Evolutionary conservation across 495 filamentous ascomycete species (phyloP), one percentile per base, ranked within the genome.

Genomic region (Hyaloscypha finlandica): DNA sequence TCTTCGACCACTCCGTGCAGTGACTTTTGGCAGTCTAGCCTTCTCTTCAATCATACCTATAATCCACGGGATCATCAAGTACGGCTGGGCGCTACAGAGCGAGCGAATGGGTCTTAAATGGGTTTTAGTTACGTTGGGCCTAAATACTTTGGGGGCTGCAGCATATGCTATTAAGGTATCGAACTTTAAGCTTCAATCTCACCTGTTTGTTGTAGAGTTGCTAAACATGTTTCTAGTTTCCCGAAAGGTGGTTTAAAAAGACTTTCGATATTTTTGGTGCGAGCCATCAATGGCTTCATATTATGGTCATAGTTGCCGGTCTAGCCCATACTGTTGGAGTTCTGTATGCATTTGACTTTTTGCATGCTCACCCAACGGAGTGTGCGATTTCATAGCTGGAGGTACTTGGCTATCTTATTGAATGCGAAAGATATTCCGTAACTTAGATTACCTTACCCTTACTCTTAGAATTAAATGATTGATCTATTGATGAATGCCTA

Each of bases 201-300:
- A 53, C 5, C 48, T 19, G 5, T 75, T 80, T 83, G 65, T 11
- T 73, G 25, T 20, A 45, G 8, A 45, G 20, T 6, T 29, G n/a
- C 20, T 48, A 62, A 42, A 11, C 25, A 9, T 20, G 57, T 22
- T 9, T 16, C 25, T 19, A 81, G 82, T 73, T 85, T 55, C 82
- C 83, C 0, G 83, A 86, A 67, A 73, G 72, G 53, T 79, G 76
- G 76, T 78, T 69, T 53, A 80, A 79, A 16, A 66, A 75, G 3
- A 71, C 56, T 16, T 84, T 82, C 62, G 81, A 86, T 53, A 73
- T 85, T 6, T 70, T 77, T 12, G 82, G 83, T 14, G 77, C 75
- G 14, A 85, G 81, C 42, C 84, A 85, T 67, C 83, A 86, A 72
- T 83, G 19, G 76, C 62, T 85, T 57, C 84, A 86, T 64, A 55